These are phyloP conservation scores for Sparassis latifolia DNA, from an alignment of 1,284 basidiomycete species.

Conservation along the genomic window DNA sequence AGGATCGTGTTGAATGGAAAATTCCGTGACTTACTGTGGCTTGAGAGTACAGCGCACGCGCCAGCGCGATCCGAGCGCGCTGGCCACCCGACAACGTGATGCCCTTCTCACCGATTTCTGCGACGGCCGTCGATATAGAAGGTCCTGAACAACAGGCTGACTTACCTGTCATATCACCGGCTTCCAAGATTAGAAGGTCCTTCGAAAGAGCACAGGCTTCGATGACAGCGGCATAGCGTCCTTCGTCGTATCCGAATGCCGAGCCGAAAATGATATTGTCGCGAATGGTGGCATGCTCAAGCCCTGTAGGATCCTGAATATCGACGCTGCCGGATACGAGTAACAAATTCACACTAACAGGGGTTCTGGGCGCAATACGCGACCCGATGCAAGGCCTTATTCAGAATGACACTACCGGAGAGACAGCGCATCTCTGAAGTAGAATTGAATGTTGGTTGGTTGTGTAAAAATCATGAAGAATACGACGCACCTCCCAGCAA, in stretches of 20 bases:
- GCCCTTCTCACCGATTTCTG: constrained; percentile 78
- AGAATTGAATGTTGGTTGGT: not conserved
- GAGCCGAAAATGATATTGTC: constrained; percentile 82
- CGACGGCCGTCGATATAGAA: constrained; percentile 1
- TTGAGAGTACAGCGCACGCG: constrained; percentile 59
- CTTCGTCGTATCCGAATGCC: constrained; percentile 54
- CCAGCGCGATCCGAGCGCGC: constrained; percentile 69
- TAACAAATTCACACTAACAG: constrained; percentile 34
- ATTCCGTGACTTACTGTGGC: constrained; percentile 37
- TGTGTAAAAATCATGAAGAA: not conserved
- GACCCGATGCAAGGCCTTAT: constrained; percentile 57
- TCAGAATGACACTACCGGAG: constrained; percentile 51
- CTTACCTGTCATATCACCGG: constrained; percentile 74
- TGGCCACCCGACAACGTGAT: constrained; percentile 77
- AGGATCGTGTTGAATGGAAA: not conserved
- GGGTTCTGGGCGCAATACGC: constrained; percentile 65
- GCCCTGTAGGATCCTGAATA: constrained; percentile 33
- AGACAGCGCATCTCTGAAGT: constrained; percentile 61
- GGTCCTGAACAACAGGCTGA: not conserved
- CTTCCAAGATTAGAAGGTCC: constrained; percentile 73
- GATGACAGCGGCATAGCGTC: constrained; percentile 66
- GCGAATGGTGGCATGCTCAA: constrained; percentile 71
- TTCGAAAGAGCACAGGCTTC: constrained; percentile 74
- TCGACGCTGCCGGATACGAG: not conserved
- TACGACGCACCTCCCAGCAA: constrained; percentile 49